A percentile compares a stretch with the other conserved stretches of the same genome.
These are phyloP conservation scores for Spathaspora hagerdaliae DNA, from an alignment of 805 yeast species.

Conservation along the genomic window DNA sequence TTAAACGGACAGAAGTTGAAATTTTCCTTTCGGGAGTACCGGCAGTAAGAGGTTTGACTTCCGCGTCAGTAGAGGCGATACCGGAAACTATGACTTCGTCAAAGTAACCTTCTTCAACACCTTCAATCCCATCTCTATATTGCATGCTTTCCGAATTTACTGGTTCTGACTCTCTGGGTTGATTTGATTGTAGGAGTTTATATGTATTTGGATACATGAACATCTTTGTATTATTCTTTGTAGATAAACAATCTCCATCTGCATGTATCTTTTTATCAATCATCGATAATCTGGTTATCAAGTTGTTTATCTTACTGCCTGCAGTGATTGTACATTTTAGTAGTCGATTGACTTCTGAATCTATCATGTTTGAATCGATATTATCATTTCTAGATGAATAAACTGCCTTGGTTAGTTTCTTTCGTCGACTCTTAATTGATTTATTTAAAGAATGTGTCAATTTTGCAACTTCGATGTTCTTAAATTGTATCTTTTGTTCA, in stretches of 20 bases:
- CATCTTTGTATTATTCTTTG: not conserved
- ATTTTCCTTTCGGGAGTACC: not conserved
- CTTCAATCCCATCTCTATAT: not conserved
- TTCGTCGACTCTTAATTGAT: conserved; percentile 8
- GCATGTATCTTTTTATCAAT: conserved; percentile 8
- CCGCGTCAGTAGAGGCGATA: not conserved
- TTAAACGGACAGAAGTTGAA: not conserved
- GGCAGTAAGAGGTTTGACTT: not conserved
- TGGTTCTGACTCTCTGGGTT: not conserved
- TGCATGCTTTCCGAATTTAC: not conserved
- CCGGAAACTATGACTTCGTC: not conserved
- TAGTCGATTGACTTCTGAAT: conserved; percentile 7
- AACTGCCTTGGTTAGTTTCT: conserved; percentile 9
- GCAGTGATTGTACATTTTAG: conserved; percentile 10
- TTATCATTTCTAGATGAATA: conserved; percentile 3
- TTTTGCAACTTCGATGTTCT: conserved; percentile 34
- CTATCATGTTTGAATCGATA: conserved; percentile 9
- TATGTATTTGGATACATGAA: conserved; percentile 11
- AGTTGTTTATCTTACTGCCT: conserved; percentile 10
- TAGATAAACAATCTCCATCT: not conserved
- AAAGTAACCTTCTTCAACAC: not conserved
- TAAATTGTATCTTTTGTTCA: conserved; percentile 39
- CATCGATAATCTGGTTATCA: conserved; percentile 9
- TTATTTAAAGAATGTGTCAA: conserved; percentile 18
- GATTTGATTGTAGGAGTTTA: conserved; percentile 4